A percentile compares a stretch with the other conserved stretches of the same genome.
Conservation (phyloP, 257 asterid species). For the Fraxinus anomala region DNA sequence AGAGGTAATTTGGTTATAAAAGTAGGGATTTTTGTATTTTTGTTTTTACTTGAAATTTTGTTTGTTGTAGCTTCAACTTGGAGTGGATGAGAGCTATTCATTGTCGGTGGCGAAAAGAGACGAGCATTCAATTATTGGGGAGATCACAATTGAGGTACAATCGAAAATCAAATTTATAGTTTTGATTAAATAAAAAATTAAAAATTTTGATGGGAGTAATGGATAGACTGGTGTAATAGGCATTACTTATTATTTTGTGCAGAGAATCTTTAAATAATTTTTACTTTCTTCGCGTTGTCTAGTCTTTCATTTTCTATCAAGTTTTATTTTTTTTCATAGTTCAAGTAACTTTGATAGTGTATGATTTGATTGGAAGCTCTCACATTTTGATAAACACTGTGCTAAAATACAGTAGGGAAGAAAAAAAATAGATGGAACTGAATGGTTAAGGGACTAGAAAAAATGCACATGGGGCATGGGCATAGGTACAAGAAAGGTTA, state of each 20-base stretch:
- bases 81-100: slow-evolving; percentile 89
- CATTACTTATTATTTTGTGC: neutral
- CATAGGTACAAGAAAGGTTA: neutral
- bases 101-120: slow-evolving; percentile 59
- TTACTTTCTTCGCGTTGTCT: neutral
- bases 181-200: neutral
- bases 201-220: neutral
- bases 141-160: slow-evolving; percentile 68
- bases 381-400: neutral
- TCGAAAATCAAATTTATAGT: neutral
- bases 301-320: neutral
- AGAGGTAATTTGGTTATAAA: slow-evolving; percentile 46
- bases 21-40: neutral
- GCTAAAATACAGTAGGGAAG: neutral
- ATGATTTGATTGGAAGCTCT: neutral
- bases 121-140: slow-evolving; percentile 62
- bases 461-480: neutral
- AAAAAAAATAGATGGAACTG: too few relatives aligned
- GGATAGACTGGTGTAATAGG: neutral
- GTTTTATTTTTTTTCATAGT: neutral
- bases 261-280: neutral
- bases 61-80: slow-evolving; percentile 69
- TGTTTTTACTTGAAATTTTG: neutral
- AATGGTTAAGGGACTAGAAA: neutral
- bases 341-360: neutral